phyloP scores from a whole-genome alignment of 202 grass and related monocot genomes.

The Brachypodium distachyon region DNA sequence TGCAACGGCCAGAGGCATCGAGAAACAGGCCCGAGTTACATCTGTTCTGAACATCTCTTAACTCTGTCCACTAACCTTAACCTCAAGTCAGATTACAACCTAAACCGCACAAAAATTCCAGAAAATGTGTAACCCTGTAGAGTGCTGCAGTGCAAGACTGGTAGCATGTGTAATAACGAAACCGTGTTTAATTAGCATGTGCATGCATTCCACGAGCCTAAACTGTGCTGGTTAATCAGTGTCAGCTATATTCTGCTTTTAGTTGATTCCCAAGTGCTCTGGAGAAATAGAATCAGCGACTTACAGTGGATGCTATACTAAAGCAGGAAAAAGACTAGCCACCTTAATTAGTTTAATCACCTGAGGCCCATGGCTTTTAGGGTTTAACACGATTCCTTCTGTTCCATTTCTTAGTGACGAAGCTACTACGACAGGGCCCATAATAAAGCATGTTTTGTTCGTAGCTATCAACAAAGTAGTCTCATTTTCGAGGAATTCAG shows the following conservation, averaged over 20 bases:
- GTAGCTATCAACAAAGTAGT: not conserved
- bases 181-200: not conserved
- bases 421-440: slow-evolving; percentile 19
- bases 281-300: not conserved
- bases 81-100: too few relatives aligned
- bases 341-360: slow-evolving; percentile 14
- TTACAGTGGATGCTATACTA: not conserved
- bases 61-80: too few relatives aligned
- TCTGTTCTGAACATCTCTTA: too few relatives aligned
- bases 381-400: not conserved
- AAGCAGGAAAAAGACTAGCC: not conserved
- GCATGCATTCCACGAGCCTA: slow-evolving; percentile 20
- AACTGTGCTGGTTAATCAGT: not conserved
- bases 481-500: too few relatives aligned
- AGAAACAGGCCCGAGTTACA: too few relatives aligned
- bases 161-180: not conserved
- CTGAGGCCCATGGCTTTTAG: not conserved
- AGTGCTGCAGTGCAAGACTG: not conserved
- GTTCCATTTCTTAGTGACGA: slow-evolving; percentile 36
- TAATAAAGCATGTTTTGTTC: slow-evolving; percentile 8
- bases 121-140: too few relatives aligned
- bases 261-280: not conserved
- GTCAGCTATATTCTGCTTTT: not conserved
- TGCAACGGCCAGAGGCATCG: too few relatives aligned
- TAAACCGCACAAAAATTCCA: too few relatives aligned